Conservation (phyloP, 257 asterid species). For the Fraxinus cuspidata region DNA sequence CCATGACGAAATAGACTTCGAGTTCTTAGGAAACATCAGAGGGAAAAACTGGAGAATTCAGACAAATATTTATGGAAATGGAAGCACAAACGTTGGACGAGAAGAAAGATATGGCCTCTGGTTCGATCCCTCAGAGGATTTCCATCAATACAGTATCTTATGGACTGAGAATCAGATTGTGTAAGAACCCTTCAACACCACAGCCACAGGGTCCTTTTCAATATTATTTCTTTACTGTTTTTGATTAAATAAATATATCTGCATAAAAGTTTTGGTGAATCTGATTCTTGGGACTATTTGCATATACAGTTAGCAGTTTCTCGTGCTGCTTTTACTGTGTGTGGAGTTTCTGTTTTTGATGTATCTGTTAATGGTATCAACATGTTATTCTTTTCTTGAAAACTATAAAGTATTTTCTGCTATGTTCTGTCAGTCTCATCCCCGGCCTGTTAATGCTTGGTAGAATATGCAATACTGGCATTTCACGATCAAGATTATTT, state of each 20-base stretch:
- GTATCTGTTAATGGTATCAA: constrained; percentile 13
- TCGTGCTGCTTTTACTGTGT: constrained; percentile 27
- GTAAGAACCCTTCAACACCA: constrained; percentile 41
- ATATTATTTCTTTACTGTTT: not conserved
- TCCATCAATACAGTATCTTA: constrained; percentile 69
- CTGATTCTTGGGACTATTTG: constrained; percentile 26
- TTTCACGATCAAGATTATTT: too few relatives aligned
- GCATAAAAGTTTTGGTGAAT: constrained; percentile 25
- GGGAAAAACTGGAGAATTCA: constrained; percentile 87
- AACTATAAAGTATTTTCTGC: constrained; percentile 23
- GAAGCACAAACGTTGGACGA: constrained; percentile 74
- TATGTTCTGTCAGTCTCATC: constrained; percentile 24
- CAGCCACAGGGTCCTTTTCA: not conserved
- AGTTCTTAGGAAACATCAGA: constrained; percentile 82
- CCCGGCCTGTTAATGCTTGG: not conserved
- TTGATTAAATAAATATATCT: not conserved
- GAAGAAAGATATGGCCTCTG: constrained; percentile 88
- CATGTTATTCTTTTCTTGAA: constrained; percentile 24
- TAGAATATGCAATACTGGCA: too few relatives aligned
- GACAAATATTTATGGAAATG: constrained; percentile 88
- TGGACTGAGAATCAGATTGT: constrained; percentile 68
- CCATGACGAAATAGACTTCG: constrained; percentile 88
- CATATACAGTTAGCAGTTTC: constrained; percentile 16
- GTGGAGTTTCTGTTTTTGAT: not conserved
- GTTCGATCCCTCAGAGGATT: constrained; percentile 90